Conservation (phyloP, 1,284 basidiomycete genomes). For the Ustilago vetiveriae region DNA sequence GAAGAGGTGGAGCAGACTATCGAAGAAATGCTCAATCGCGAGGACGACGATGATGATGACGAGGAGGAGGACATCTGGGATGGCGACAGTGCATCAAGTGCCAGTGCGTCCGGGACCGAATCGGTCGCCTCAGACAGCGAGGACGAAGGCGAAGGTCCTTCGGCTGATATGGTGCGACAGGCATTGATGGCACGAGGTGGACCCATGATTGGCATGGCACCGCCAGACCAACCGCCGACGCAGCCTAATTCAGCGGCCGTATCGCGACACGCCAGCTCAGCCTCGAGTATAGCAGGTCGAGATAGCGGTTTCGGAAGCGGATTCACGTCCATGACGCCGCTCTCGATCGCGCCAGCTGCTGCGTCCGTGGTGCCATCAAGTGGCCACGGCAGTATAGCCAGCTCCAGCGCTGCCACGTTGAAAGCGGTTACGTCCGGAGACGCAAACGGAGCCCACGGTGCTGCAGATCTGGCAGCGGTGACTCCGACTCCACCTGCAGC, state of each 20-base stretch:
- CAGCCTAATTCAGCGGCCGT: slow-evolving; percentile 24
- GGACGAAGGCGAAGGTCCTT: slow-evolving; percentile 29
- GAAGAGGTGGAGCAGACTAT: slow-evolving; percentile 95
- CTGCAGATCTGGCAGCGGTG: background rate
- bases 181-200: slow-evolving; percentile 36
- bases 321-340: slow-evolving; percentile 23
- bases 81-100: slow-evolving; percentile 37
- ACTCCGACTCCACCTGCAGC: background rate
- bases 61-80: slow-evolving; percentile 55
- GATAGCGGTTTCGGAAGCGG: slow-evolving; percentile 33
- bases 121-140: slow-evolving; percentile 41
- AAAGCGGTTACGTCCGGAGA: slow-evolving; percentile 5
- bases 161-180: slow-evolving; percentile 41
- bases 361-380: background rate
- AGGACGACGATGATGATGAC: slow-evolving; percentile 64
- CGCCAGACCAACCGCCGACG: slow-evolving; percentile 27
- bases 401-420: slow-evolving; percentile 36
- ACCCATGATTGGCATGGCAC: slow-evolving; percentile 38
- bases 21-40: slow-evolving; percentile 70
- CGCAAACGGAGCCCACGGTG: background rate
- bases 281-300: slow-evolving; percentile 18
- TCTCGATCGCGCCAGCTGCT: slow-evolving; percentile 4
- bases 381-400: slow-evolving; percentile 31
- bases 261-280: slow-evolving; percentile 31
- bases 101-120: slow-evolving; percentile 33